Conservation (phyloP, 768 basidiomycete species). For the Leccinum disarticulatum region DNA sequence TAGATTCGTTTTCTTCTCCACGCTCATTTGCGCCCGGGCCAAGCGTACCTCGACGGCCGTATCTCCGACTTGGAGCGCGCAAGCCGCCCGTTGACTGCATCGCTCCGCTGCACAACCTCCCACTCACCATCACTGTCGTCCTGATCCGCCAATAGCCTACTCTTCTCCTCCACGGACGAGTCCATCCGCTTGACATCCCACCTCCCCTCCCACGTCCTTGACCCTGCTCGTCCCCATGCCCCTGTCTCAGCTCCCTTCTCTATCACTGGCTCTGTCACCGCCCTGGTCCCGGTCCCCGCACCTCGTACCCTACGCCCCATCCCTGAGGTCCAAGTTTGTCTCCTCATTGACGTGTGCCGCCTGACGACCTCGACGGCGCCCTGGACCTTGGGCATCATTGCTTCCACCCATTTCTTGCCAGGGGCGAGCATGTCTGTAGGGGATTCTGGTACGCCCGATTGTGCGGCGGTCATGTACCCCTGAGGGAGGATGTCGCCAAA, state of each 20-base stretch:
- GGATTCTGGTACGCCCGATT: slow-evolving; percentile 19
- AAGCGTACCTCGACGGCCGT: slow-evolving; percentile 19
- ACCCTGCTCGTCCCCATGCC: background rate
- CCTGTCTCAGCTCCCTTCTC: background rate
- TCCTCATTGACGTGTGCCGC: slow-evolving; percentile 19
- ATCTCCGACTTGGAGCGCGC: slow-evolving; percentile 30
- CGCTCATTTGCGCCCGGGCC: slow-evolving; percentile 14
- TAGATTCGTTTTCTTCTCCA: background rate
- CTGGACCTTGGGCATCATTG: slow-evolving; percentile 42
- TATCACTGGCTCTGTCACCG: too few species aligned
- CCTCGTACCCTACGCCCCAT: background rate
- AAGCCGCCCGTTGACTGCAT: slow-evolving; percentile 5
- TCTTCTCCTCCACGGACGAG: slow-evolving; percentile 21
- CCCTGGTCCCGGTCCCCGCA: too few species aligned
- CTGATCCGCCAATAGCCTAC: slow-evolving; percentile 19
- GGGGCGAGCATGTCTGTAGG: slow-evolving; percentile 16
- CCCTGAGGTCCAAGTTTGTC: background rate
- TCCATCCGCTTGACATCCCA: slow-evolving; percentile 11
- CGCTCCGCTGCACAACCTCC: slow-evolving; percentile 17
- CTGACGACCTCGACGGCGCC: slow-evolving; percentile 33
- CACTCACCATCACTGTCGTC: background rate
- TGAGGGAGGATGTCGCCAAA: slow-evolving; percentile 51
- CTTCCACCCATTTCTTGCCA: slow-evolving; percentile 33
- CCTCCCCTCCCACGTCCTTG: background rate
- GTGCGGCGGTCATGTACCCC: slow-evolving; percentile 41